Evolutionary conservation across 192 early-diverging fungal genomes (phyloP).

Genomic region (Coemansia sp.): DNA sequence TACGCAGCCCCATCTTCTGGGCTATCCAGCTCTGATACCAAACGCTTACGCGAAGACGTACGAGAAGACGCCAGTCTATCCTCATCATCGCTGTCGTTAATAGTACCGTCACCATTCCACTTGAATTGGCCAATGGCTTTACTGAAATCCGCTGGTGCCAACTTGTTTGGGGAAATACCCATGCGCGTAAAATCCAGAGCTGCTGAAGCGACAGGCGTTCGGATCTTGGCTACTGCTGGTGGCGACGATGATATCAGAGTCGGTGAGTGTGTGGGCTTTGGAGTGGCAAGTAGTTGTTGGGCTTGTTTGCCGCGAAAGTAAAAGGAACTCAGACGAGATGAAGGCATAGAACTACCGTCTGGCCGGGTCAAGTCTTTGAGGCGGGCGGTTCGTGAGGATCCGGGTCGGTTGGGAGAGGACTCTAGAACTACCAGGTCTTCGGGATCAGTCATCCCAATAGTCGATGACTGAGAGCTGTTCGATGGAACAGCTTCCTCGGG

Average conservation of each 20-base stretch:
- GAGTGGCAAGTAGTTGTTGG: neutral
- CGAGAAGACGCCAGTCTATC: neutral
- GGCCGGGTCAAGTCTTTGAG: neutral
- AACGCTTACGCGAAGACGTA: constrained; percentile 24
- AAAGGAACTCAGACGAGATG: constrained; percentile 38
- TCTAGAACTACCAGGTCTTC: constrained; percentile 48
- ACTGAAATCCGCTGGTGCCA: constrained; percentile 19
- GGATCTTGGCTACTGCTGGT: neutral
- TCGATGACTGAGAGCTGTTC: constrained; percentile 40
- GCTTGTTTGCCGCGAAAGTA: constrained; percentile 29
- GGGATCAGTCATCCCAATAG: constrained; percentile 20
- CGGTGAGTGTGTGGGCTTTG: neutral
- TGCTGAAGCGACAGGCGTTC: neutral
- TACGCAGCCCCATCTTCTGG: constrained; percentile 8
- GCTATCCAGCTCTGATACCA: constrained; percentile 15
- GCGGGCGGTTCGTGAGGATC: constrained; percentile 21
- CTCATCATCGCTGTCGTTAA: constrained; percentile 2
- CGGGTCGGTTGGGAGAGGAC: constrained; percentile 50
- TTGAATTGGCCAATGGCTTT: constrained; percentile 21
- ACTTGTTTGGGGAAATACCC: neutral
- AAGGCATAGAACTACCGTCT: neutral
- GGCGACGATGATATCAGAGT: neutral
- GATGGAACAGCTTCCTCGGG: constrained; percentile 16
- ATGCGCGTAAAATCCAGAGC: neutral
- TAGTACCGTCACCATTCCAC: constrained; percentile 4